Evolutionary conservation across 2,329 filamentous ascomycete species (phyloP), one percentile per base, ranked within the genome.

Genomic region (Colletotrichum caudatum): DNA sequence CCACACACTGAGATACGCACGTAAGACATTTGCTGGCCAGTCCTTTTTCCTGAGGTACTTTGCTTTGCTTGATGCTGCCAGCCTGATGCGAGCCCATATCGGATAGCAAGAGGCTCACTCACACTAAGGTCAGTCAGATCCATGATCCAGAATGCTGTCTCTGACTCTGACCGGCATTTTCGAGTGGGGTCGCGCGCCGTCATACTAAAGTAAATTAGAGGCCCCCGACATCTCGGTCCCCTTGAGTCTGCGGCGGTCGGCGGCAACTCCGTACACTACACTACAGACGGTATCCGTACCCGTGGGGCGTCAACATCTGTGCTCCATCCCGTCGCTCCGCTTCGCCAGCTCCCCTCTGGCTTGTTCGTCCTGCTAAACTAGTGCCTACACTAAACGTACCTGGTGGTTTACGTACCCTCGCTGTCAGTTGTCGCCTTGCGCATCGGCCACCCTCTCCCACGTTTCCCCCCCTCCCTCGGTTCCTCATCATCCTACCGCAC

Each of bases 191-290:
- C n/a, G n/a, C 56, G 60, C 48, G 60, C 46, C 53, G 54, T 57
- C 44, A 48, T 44, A 29, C 41, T 35, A 59, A 58, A 39, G 33
- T 41, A 62, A 62, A 63, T 39, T 64, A 68, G 53, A 66, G 53
- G 44, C 44, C 64, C 35, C 58, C 57, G 58, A 67, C 44, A 23
- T 29, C 41, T 68, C 37, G 64, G 69, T 59, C 20, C 37, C 53
- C 64, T 60, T 26, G 37, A 62, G 51, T 54, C 46, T 58, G 58
- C 29, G 18, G 33, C 33, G 60, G 46, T 26, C n/a, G 35, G 4
- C 46, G 60, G 29, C n/a, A n/a, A n/a, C n/a, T n/a, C n/a, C n/a
- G n/a, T n/a, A n/a, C 23, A 41, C 39, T 41, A 41, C 12, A 20
- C 26, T 50, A 46, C 44, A 33, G 51, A 9, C 29, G 29, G 50